Evolutionary conservation across 1,284 basidiomycete species (phyloP).

Genomic region (Leucoagaricus sp.): DNA sequence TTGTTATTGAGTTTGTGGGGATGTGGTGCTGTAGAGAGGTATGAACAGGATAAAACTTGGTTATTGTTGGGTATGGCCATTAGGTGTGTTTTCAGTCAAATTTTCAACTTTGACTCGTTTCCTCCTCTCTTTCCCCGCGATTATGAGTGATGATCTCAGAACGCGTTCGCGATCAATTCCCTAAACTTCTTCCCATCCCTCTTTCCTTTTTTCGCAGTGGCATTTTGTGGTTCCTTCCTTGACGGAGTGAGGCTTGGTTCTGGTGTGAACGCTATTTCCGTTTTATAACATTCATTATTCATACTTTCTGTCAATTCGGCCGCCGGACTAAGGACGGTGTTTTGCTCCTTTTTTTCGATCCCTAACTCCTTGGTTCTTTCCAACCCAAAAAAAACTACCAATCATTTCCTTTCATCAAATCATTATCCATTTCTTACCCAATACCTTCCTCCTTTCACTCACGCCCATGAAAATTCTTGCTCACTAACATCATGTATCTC

Average conservation of each 20-base stretch:
- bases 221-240: no score
- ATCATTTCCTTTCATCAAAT: background rate
- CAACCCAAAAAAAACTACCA: background rate
- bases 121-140: background rate
- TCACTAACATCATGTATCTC: background rate
- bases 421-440: background rate
- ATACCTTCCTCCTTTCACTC: background rate
- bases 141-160: no score
- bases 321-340: no score
- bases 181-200: no score
- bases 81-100: conserved; percentile 42
- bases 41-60: conserved; percentile 98
- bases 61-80: conserved; percentile 85
- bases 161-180: no score
- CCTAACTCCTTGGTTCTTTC: background rate
- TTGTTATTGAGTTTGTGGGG: conserved; percentile 83
- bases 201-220: no score
- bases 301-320: no score
- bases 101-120: background rate
- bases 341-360: no score
- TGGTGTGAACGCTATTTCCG: no score
- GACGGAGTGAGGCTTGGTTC: no score
- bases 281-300: no score
- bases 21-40: conserved; percentile 89
- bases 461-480: background rate